Conservation (phyloP, 768 basidiomycete genomes). For the Suillus hirtellus region DNA sequence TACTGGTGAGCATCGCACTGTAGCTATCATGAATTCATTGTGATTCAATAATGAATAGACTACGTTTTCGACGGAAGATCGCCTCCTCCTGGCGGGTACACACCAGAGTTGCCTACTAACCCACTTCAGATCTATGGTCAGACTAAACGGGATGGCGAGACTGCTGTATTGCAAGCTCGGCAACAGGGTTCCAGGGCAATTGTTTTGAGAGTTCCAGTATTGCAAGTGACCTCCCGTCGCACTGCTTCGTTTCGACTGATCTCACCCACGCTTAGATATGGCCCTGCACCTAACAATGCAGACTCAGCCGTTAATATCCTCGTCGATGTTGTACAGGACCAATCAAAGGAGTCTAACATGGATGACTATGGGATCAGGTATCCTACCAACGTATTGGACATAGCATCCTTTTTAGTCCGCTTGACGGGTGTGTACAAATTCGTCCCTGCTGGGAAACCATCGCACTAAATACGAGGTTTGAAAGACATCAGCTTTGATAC, state of each 20-base stretch:
- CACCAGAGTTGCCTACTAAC: conserved; percentile 67
- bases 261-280: conserved; percentile 59
- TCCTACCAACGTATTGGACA: conserved; percentile 89
- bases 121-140: conserved; percentile 87
- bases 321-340: conserved; percentile 83
- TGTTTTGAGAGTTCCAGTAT: conserved; percentile 86
- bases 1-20: conserved; percentile 53
- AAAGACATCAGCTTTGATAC: conserved; percentile 36
- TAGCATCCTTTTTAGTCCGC: conserved; percentile 81
- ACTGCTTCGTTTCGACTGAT: neutral
- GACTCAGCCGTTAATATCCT: conserved; percentile 91
- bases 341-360: conserved; percentile 90
- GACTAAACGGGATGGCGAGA: conserved; percentile 87
- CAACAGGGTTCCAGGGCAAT: conserved; percentile 52
- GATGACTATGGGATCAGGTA: conserved; percentile 92
- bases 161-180: conserved; percentile 59
- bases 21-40: conserved; percentile 13
- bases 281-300: conserved; percentile 77
- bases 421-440: conserved; percentile 54
- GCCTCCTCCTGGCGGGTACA: conserved; percentile 66
- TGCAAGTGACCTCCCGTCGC: conserved; percentile 49
- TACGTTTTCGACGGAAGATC: conserved; percentile 96
- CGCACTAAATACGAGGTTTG: neutral
- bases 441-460: neutral
- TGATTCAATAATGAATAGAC: conserved; percentile 45